Percentiles rank a stretch among this genome's conserved stretches.
Conservation (phyloP, 345 rosid species). For the Pugionium cornutum region DNA sequence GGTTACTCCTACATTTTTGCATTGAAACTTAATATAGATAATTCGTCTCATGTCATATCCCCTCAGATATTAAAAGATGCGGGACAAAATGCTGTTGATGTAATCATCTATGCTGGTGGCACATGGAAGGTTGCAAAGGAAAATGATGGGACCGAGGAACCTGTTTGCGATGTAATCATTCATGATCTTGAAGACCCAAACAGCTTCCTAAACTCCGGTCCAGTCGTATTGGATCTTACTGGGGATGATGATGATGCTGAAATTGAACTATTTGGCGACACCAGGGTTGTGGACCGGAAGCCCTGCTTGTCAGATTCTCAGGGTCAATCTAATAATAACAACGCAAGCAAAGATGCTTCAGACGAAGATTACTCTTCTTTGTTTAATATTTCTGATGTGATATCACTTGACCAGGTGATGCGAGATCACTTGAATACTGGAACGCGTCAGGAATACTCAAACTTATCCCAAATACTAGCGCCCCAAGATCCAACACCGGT, state of each 20-base stretch:
- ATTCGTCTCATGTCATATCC: conserved; percentile 15
- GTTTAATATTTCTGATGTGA: conserved; percentile 34
- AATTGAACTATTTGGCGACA: conserved; percentile 44
- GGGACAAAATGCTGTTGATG: conserved; percentile 57
- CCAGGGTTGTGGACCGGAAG: conserved; percentile 65
- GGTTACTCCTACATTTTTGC: conserved; percentile 10
- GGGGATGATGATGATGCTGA: conserved; percentile 48
- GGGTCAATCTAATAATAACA: conserved; percentile 33
- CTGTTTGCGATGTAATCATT: conserved; percentile 35
- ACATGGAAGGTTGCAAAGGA: conserved; percentile 79
- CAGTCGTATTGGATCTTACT: conserved; percentile 69
- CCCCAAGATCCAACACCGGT: conserved; percentile 51
- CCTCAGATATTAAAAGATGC: conserved; percentile 77
- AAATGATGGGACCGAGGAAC: conserved; percentile 44
- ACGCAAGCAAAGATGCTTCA: conserved; percentile 35
- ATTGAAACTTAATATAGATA: conserved; percentile 1
- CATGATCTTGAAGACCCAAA: conserved; percentile 45
- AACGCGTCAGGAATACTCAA: conserved; percentile 44
- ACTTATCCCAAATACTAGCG: conserved; percentile 38
- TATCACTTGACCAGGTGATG: conserved; percentile 37
- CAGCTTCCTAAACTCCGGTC: conserved; percentile 39
- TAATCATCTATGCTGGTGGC: conserved; percentile 72
- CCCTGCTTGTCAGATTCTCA: conserved; percentile 49
- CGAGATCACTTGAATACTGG: conserved; percentile 37
- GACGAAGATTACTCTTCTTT: conserved; percentile 45